These are phyloP conservation scores for Cladorrhinum sp. DNA, from an alignment of 2,329 filamentous ascomycete species.

Conservation along the genomic window DNA sequence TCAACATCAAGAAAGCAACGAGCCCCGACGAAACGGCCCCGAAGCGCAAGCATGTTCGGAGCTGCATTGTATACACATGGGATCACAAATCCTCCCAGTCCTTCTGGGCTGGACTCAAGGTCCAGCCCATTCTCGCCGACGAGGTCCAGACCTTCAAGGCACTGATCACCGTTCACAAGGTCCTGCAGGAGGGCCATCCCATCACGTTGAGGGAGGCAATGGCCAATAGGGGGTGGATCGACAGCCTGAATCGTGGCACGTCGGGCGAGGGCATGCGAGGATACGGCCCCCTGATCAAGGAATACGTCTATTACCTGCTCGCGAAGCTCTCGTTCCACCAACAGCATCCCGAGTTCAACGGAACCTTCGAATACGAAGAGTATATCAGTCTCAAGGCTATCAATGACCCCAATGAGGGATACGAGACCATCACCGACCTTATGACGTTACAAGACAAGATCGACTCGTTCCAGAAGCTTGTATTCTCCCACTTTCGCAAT, in stretches of 20 bases:
- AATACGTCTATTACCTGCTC: conserved; percentile 94
- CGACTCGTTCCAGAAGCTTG: conserved; percentile 95
- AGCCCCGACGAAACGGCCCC: conserved; percentile 65
- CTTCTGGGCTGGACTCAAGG: conserved; percentile 98
- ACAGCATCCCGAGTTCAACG: conserved; percentile 96
- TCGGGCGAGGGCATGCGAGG: conserved; percentile 80
- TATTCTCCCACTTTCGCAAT: conserved; percentile 92
- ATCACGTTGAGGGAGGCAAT: conserved; percentile 84
- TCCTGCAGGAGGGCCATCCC: conserved; percentile 94
- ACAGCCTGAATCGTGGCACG: conserved; percentile 82
- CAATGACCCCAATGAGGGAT: conserved; percentile 97
- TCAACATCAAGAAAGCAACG: conserved; percentile 69
- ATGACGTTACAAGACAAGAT: conserved; percentile 98
- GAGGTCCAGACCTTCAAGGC: conserved; percentile 99
- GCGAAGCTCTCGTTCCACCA: conserved; percentile 96
- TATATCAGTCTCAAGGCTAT: conserved; percentile 97
- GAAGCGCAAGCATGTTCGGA: conserved; percentile 90
- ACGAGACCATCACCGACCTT: conserved; percentile 92
- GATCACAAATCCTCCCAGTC: conserved; percentile 93
- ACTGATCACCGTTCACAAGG: conserved; percentile 94
- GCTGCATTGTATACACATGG: conserved; percentile 98
- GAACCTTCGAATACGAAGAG: conserved; percentile 97
- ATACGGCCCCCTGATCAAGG: conserved; percentile 87
- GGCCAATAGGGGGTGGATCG: conserved; percentile 84
- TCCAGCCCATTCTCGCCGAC: conserved; percentile 96